Base-by-base conservation (phyloP, 2,329 filamentous ascomycete genomes). In the Monascus ruber region DNA sequence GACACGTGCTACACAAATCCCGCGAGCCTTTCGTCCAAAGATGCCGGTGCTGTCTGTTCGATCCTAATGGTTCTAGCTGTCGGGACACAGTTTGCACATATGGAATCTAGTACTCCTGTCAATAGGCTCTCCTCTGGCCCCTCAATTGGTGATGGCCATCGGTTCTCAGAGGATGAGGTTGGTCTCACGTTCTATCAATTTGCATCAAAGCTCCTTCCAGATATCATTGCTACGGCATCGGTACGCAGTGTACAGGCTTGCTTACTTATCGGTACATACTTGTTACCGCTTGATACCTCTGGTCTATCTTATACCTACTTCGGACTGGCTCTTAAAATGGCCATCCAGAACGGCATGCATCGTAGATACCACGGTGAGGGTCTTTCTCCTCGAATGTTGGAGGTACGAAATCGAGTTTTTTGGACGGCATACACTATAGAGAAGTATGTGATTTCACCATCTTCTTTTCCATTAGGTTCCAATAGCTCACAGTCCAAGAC, bases 301-400 rank as follows among this genome's bases (percentile, higher is more conserved):
- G 74, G 73, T 0, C 53, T 77, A 17, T 70, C 70, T 2, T 77
- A 76, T 45, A 73, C 72, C 2, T 77, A 77, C 45, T 62, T 76
- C 35, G 72, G 72, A 5, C 52, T 77, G 8, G 71, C 72, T 2
- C 58, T 76, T 33, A 75, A 74, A 42, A 58, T 77, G 42, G 74
- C 73, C 1, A 74, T 77, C 9, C 73, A 76, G 43, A 77, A 77
- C 48, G 74, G 74, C 6, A 75, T 77, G 73, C 74, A 77, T 46
- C 62, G 74, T 36, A 69, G 63, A 39, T 71, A 69, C 41, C 57
- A 65, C 1, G 69, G 67, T 1, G 64, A 68, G 36, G 67, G 63
- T 0, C 59, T 74, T 7, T 68, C 71, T 26, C 56, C 66, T 7
- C 61, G 63, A 26, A 66, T 71, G 43, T 60, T 70, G 9, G 72